Evolutionary conservation across 371 early-diverging fungal species (phyloP).

Genomic region (Sporodiniella umbellata): DNA sequence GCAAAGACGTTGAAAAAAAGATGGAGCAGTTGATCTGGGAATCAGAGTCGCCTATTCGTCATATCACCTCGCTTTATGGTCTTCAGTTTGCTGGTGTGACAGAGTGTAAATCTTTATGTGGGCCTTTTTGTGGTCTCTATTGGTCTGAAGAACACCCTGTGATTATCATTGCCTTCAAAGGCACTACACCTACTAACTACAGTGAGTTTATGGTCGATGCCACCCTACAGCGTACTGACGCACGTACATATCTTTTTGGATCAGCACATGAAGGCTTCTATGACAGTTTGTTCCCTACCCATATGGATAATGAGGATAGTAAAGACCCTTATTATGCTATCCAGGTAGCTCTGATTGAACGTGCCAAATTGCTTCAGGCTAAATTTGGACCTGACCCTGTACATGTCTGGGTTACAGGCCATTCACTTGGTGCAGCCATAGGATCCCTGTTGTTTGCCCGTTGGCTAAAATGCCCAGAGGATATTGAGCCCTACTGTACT

Average conservation of each 20-base stretch:
- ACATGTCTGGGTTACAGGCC: conserved; percentile 51
- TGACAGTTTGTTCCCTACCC: conserved; percentile 28
- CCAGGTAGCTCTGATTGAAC: conserved; percentile 31
- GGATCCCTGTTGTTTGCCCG: conserved; percentile 46
- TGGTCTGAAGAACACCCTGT: conserved; percentile 28
- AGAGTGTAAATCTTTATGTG: conserved; percentile 47
- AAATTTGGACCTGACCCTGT: conserved; percentile 23
- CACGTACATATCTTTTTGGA: conserved; percentile 34
- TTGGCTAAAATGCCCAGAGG: conserved; percentile 34
- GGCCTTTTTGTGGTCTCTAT: conserved; percentile 43
- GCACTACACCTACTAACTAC: conserved; percentile 38
- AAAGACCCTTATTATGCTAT: conserved; percentile 46
- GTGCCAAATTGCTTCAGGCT: conserved; percentile 22
- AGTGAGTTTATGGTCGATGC: conserved; percentile 46
- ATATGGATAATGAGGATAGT: conserved; percentile 13
- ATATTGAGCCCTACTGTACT: conserved; percentile 20
- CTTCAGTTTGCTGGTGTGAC: conserved; percentile 48
- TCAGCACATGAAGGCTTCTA: conserved; percentile 42
- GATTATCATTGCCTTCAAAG: conserved; percentile 46
- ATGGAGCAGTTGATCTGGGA: conserved; percentile 21
- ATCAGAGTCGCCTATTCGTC: conserved; percentile 24
- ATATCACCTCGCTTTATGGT: conserved; percentile 28
- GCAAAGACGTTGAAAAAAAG: conserved; percentile 1
- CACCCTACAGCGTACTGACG: conserved; percentile 38
- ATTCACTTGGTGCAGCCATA: conserved; percentile 51